Evolutionary conservation across 352 stramenopile genomes (phyloP).

Genomic region (Globisporangium paroecandrum): DNA sequence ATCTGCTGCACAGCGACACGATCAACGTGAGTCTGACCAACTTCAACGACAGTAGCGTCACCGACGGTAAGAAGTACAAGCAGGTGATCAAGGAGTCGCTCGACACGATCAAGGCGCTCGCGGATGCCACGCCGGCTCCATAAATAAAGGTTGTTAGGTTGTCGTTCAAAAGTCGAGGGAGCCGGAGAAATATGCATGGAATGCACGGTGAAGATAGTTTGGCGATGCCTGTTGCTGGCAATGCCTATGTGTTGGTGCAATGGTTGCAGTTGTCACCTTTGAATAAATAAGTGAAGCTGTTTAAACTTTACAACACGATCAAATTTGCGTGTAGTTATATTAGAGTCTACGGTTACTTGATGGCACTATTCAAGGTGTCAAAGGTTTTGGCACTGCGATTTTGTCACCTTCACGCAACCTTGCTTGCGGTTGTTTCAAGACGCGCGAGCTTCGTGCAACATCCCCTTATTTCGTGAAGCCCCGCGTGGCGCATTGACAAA

Average conservation of each 20-base stretch:
- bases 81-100: conserved; percentile 54
- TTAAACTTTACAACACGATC: neutral
- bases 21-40: conserved; percentile 88
- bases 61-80: conserved; percentile 71
- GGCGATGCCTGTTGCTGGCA: neutral
- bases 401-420: conserved; percentile 3
- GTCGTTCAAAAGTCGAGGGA: neutral
- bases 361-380: neutral
- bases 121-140: conserved; percentile 36
- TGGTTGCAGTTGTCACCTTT: too few species aligned
- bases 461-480: conserved; percentile 9
- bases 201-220: neutral
- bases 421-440: conserved; percentile 11
- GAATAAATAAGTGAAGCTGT: neutral
- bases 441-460: conserved; percentile 16
- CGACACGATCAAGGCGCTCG: conserved; percentile 77
- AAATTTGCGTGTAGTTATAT: neutral
- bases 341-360: neutral
- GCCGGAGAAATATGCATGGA: neutral
- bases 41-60: conserved; percentile 74
- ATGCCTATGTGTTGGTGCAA: neutral
- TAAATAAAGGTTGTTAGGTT: conserved; percentile 8
- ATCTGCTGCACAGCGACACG: conserved; percentile 80
- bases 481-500: neutral
- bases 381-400: neutral